A percentile compares a stretch with the other conserved stretches of the same genome.
phyloP scores from a whole-genome alignment of 148 eudicot genomes.

The Rhododendron ferrugineum region DNA sequence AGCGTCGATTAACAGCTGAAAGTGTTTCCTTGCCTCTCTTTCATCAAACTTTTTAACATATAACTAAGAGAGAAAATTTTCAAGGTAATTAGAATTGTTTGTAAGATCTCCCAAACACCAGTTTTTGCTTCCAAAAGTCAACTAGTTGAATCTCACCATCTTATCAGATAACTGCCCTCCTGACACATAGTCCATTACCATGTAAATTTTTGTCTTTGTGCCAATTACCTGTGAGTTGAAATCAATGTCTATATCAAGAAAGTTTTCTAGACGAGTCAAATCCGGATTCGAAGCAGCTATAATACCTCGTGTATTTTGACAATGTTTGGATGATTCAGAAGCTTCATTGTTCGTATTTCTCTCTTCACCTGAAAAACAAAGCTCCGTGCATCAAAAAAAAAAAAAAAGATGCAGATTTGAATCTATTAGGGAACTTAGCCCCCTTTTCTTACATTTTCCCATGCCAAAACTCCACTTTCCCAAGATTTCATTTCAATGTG shows the following conservation, averaged over 20 bases:
- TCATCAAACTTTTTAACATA: slow-evolving; percentile 32
- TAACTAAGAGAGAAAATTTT: slow-evolving; percentile 16
- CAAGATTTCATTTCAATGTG: background rate
- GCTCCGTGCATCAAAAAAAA: background rate
- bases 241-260: background rate
- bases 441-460: background rate
- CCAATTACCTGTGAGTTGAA: slow-evolving; percentile 42
- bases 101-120: background rate
- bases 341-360: slow-evolving; percentile 54
- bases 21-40: slow-evolving; percentile 36
- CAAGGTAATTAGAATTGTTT: background rate
- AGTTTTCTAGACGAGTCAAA: background rate
- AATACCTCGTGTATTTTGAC: slow-evolving; percentile 44
- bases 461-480: background rate
- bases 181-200: slow-evolving; percentile 50
- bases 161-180: slow-evolving; percentile 57
- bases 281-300: too few species aligned
- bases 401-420: background rate
- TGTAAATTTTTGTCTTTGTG: slow-evolving; percentile 50
- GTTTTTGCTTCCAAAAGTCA: background rate
- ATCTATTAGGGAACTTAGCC: background rate
- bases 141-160: slow-evolving; percentile 25
- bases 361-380: slow-evolving; percentile 31
- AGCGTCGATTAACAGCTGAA: slow-evolving; percentile 55
- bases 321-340: slow-evolving; percentile 54